phyloP scores from a whole-genome alignment of 306 rosid species.

The Vigna nakashimae region DNA sequence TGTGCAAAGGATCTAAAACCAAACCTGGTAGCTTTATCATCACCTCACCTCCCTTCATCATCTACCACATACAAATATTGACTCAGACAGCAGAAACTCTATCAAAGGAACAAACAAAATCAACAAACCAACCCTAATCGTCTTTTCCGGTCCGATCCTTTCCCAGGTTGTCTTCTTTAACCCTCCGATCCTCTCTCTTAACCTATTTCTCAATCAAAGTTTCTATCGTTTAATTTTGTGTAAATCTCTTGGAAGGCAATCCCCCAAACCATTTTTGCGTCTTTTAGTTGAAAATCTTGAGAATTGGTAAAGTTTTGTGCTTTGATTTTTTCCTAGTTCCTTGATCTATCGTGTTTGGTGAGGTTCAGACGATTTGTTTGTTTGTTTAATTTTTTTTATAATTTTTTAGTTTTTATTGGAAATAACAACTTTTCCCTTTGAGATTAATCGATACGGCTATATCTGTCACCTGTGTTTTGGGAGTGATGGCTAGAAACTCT shows the following conservation, averaged over 20 bases:
- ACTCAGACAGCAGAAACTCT: not conserved
- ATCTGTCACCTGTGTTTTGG: not conserved
- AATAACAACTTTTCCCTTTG: not conserved
- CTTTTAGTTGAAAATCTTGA: slow-evolving; percentile 1
- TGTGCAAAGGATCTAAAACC: not conserved
- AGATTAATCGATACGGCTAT: not conserved
- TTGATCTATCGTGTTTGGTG: slow-evolving; percentile 29
- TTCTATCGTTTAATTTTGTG: not conserved
- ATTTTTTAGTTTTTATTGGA: not conserved
- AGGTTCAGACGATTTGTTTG: not conserved
- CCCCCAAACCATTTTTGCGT: not conserved
- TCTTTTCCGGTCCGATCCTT: not conserved
- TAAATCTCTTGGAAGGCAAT: not conserved
- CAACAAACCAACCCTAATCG: slow-evolving; percentile 13
- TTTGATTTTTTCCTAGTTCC: not conserved
- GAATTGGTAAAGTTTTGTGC: not conserved
- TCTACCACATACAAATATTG: not conserved
- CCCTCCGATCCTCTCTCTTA: not conserved
- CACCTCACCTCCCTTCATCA: not conserved
- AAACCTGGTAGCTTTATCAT: slow-evolving; percentile 32
- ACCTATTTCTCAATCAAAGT: not conserved
- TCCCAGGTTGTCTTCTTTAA: slow-evolving; percentile 26
- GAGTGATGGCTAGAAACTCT: slow-evolving; percentile 1
- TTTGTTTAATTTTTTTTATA: not conserved
- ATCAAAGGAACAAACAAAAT: slow-evolving; percentile 22